phyloP scores from a whole-genome alignment of 129 eudicot species.

The Chrysanthemum lavandulifolium region DNA sequence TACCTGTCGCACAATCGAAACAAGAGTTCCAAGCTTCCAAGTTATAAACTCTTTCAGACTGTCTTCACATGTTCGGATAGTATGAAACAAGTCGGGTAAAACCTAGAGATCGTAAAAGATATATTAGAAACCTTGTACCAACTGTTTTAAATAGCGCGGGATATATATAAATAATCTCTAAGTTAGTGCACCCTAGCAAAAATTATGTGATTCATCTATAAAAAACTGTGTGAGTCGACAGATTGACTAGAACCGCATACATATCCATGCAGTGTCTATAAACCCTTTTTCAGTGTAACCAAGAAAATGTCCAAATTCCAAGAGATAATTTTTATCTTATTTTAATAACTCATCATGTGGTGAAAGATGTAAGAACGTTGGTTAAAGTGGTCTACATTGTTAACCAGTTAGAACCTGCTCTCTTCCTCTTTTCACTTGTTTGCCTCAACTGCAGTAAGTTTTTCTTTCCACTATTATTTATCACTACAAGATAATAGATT shows the following conservation, averaged over 20 bases:
- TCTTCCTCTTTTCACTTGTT: constrained; percentile 14
- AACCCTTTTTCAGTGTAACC: constrained; percentile 11
- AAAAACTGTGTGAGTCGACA: constrained; percentile 19
- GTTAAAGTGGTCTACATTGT: constrained; percentile 1
- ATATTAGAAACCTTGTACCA: not conserved
- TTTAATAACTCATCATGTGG: constrained; percentile 9
- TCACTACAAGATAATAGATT: constrained; percentile 11
- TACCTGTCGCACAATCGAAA: constrained; percentile 97
- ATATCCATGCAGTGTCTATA: not conserved
- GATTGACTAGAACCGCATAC: constrained; percentile 4
- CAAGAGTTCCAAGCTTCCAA: constrained; percentile 98
- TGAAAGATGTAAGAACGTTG: not conserved
- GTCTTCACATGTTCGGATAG: constrained; percentile 85
- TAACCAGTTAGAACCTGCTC: not conserved
- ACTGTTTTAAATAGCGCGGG: not conserved
- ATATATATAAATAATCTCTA: constrained; percentile 5
- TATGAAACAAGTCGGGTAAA: constrained; percentile 88
- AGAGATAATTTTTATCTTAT: not conserved
- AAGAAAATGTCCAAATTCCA: not conserved
- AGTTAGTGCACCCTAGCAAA: constrained; percentile 6
- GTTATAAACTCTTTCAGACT: constrained; percentile 86
- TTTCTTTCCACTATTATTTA: not conserved
- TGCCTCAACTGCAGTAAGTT: not conserved
- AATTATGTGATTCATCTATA: not conserved
- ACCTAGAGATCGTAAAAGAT: constrained; percentile 48